phyloP scores from a whole-genome alignment of 257 asterid species.

The Jasminum sambac region DNA sequence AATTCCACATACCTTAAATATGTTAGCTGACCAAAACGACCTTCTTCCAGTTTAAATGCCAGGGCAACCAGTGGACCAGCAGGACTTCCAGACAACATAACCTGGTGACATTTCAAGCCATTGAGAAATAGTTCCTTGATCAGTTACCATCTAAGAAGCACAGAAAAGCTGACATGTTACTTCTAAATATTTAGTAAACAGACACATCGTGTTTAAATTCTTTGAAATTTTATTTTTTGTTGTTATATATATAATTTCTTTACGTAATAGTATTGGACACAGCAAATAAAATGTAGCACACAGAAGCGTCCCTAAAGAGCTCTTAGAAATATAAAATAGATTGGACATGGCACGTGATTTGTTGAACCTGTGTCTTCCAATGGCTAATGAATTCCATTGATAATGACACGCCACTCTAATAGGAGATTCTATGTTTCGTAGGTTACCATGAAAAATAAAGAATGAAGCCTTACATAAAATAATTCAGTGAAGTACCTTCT shows the following conservation, averaged over 20 bases:
- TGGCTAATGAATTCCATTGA: too few species aligned
- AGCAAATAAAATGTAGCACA: not conserved
- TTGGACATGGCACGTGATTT: too few species aligned
- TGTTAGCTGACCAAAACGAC: conserved; percentile 91
- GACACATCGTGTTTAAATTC: not conserved
- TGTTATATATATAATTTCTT: too few species aligned
- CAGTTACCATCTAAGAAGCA: conserved; percentile 5
- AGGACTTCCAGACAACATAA: conserved; percentile 77
- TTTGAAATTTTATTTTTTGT: too few species aligned
- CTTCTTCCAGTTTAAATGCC: conserved; percentile 98
- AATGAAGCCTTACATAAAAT: conserved; percentile 8
- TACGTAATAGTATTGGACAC: not conserved
- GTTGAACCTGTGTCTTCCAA: too few species aligned
- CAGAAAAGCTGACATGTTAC: not conserved
- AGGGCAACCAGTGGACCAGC: conserved; percentile 93
- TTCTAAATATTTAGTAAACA: not conserved
- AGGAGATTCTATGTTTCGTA: not conserved
- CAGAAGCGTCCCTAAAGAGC: not conserved
- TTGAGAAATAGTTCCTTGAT: conserved; percentile 15
- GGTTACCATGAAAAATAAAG: not conserved
- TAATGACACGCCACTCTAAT: not conserved
- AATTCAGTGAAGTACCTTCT: conserved; percentile 52
- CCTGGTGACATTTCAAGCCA: conserved; percentile 47
- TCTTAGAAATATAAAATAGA: too few species aligned
- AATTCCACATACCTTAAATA: conserved; percentile 62